Percentiles rank a stretch among this genome's conserved stretches.
Conservation (phyloP, 306 rosid genomes). For the Dicorynia guianensis region DNA sequence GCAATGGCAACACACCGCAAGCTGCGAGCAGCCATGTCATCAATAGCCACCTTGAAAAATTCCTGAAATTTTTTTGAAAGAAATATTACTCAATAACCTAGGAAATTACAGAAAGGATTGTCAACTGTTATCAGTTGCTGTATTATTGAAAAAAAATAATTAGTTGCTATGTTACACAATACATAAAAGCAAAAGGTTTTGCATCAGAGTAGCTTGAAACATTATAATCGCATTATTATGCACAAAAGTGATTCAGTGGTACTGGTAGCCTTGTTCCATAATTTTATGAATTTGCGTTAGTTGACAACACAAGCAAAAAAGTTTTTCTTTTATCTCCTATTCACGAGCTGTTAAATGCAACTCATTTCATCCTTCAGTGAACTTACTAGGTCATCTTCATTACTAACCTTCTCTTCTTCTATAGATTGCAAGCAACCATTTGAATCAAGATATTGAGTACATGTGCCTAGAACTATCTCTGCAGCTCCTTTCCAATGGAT, state of each 20-base stretch:
- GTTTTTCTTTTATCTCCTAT: not conserved
- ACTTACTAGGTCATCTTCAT: slow-evolving; percentile 26
- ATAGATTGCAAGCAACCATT: slow-evolving; percentile 65
- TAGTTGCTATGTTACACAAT: slow-evolving; percentile 11
- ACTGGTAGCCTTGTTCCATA: slow-evolving; percentile 28
- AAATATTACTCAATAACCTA: slow-evolving; percentile 14
- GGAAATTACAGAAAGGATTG: slow-evolving; percentile 21
- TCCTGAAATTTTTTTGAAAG: slow-evolving; percentile 59
- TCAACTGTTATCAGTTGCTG: slow-evolving; percentile 7
- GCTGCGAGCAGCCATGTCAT: slow-evolving; percentile 90
- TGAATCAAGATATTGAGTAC: slow-evolving; percentile 77
- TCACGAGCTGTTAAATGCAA: slow-evolving; percentile 14
- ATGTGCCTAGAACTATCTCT: slow-evolving; percentile 79
- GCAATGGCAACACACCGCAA: slow-evolving; percentile 97
- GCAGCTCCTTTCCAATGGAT: slow-evolving; percentile 99
- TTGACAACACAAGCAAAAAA: slow-evolving; percentile 30
- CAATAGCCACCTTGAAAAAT: slow-evolving; percentile 65
- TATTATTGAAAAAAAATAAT: slow-evolving; percentile 4
- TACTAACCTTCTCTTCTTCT: slow-evolving; percentile 70
- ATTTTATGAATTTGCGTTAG: slow-evolving; percentile 25
- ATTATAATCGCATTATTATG: slow-evolving; percentile 23
- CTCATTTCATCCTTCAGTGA: slow-evolving; percentile 36
- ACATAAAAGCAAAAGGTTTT: slow-evolving; percentile 15
- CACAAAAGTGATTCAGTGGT: slow-evolving; percentile 21
- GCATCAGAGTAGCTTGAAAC: slow-evolving; percentile 35